A percentile compares a stretch with the other conserved stretches of the same genome.
These are phyloP conservation scores for Avena eriantha DNA, from an alignment of 176 grass and related monocot species.

Conservation along the genomic window DNA sequence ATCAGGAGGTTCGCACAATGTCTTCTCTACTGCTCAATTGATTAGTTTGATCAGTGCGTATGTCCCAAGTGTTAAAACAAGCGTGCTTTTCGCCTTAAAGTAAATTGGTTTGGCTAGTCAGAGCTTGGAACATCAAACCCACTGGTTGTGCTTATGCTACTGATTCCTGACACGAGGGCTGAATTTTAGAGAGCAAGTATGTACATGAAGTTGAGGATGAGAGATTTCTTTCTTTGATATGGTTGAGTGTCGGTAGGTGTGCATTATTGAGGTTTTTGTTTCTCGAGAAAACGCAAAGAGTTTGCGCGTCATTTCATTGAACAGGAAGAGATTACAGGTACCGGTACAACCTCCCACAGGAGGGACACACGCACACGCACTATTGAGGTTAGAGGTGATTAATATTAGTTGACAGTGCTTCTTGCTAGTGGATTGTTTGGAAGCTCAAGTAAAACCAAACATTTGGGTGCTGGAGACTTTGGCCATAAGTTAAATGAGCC, in stretches of 20 bases:
- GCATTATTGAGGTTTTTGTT: not conserved
- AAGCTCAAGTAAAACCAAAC: not conserved
- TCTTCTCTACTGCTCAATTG: not conserved
- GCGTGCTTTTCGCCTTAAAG: no score
- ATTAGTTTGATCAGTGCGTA: not conserved
- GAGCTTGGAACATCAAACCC: not conserved
- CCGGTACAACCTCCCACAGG: no score
- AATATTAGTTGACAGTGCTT: not conserved
- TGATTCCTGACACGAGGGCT: not conserved
- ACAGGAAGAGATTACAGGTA: no score
- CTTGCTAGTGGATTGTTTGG: not conserved
- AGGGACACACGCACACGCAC: no score
- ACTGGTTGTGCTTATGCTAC: not conserved
- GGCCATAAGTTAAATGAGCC: not conserved
- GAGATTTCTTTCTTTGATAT: not conserved
- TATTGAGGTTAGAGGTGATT: not conserved
- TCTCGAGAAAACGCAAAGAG: no score
- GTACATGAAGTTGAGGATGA: not conserved
- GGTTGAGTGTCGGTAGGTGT: not conserved
- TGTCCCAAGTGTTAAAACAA: not conserved
- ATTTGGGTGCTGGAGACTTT: not conserved
- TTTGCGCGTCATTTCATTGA: no score
- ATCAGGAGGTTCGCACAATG: constrained; percentile 65
- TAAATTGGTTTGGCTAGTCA: not conserved
- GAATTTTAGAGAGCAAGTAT: not conserved